Evolutionary conservation across 2,329 filamentous ascomycete genomes (phyloP).

Genomic region (Alternaria triticina): DNA sequence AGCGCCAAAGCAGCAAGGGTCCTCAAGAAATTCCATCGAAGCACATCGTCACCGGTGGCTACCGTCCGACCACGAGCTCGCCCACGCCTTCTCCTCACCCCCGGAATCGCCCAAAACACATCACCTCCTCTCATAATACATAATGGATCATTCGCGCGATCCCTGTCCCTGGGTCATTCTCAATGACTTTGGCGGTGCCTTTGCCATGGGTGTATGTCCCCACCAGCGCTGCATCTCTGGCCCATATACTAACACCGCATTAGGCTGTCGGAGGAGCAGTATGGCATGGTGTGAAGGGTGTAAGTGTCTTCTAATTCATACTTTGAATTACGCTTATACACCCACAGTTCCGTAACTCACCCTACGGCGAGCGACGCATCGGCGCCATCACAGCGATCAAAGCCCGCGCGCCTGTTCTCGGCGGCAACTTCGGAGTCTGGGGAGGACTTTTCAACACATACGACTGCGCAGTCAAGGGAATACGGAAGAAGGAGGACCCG

Average conservation of each 20-base stretch:
- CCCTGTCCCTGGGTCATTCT: slow-evolving; percentile 96
- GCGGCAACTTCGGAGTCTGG: slow-evolving; percentile 98
- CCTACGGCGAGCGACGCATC: slow-evolving; percentile 91
- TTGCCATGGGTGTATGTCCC: slow-evolving; percentile 86
- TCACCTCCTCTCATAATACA: slow-evolving; percentile 11
- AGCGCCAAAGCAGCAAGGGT: slow-evolving; percentile 19
- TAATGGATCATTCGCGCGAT: slow-evolving; percentile 94
- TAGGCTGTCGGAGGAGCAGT: slow-evolving; percentile 62
- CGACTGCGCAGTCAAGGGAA: slow-evolving; percentile 94
- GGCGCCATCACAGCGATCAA: slow-evolving; percentile 96
- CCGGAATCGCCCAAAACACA: background rate
- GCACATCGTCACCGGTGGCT: slow-evolving; percentile 33
- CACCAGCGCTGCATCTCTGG: background rate
- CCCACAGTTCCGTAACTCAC: slow-evolving; percentile 47
- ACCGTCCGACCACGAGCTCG: slow-evolving; percentile 16
- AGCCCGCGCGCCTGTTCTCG: slow-evolving; percentile 92
- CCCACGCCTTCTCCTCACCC: slow-evolving; percentile 21
- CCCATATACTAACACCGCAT: slow-evolving; percentile 15
- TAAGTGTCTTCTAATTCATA: no score
- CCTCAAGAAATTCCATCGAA: slow-evolving; percentile 38
- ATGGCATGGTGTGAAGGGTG: slow-evolving; percentile 97
- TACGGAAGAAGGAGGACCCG: slow-evolving; percentile 92
- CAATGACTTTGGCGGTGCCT: slow-evolving; percentile 97
- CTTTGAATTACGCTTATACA: no score
- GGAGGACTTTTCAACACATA: slow-evolving; percentile 95